Evolutionary conservation across 2,329 filamentous ascomycete genomes (phyloP).

Genomic region (Aaosphaeria arxii): DNA sequence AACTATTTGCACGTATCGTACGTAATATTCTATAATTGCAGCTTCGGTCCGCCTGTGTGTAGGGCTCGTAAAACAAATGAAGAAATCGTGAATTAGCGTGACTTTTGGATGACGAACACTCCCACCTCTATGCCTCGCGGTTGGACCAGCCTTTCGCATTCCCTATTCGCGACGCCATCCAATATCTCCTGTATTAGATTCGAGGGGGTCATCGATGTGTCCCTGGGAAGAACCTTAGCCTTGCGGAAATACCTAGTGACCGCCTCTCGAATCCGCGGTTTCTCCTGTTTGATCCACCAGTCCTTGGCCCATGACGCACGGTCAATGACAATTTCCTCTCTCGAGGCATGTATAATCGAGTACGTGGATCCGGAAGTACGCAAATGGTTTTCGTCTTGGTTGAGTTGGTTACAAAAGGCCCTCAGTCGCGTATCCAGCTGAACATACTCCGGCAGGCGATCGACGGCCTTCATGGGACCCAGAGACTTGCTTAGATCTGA

Average conservation of each 20-base stretch:
- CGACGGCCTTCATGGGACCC: conserved; percentile 53
- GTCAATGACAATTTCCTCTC: conserved; percentile 50
- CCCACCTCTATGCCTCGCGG: conserved; percentile 47
- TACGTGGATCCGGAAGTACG: conserved; percentile 27
- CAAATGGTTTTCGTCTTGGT: conserved; percentile 26
- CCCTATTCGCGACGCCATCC: conserved; percentile 54
- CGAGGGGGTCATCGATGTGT: conserved; percentile 50
- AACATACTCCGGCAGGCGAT: conserved; percentile 55
- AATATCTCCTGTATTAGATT: conserved; percentile 59
- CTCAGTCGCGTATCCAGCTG: conserved; percentile 40
- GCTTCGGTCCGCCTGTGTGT: neutral
- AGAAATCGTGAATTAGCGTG: neutral
- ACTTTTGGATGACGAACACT: conserved; percentile 44
- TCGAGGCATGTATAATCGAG: conserved; percentile 51
- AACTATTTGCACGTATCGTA: neutral
- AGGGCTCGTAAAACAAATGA: neutral
- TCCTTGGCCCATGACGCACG: conserved; percentile 56
- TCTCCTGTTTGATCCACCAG: conserved; percentile 66
- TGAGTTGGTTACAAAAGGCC: conserved; percentile 26
- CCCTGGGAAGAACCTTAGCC: conserved; percentile 39
- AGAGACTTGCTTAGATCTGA: conserved; percentile 55
- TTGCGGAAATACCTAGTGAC: conserved; percentile 45
- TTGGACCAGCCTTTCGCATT: conserved; percentile 44
- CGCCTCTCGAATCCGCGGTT: conserved; percentile 54
- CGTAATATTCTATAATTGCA: neutral